Base-by-base conservation (phyloP, 306 rosid species). In the Sindora glabra region DNA sequence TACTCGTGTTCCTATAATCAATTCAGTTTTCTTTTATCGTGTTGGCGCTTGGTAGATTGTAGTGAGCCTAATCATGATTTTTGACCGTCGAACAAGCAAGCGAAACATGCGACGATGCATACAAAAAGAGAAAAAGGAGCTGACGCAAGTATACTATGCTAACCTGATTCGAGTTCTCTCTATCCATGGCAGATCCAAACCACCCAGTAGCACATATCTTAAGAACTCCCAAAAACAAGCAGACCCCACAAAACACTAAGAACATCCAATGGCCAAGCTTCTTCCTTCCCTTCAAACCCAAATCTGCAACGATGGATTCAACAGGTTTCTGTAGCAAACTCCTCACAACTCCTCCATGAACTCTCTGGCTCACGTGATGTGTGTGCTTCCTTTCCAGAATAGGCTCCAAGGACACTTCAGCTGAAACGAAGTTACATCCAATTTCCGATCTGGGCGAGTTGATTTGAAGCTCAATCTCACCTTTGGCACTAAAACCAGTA, bases 171-270 rank as follows among this genome's bases (percentile, higher is more conserved):
- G 76, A 76, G 68, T 74, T 73, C 19, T 85, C 77, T 74, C 60
- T 68, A 41, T 89, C 90, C 14, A 92, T 76, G 48, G 89, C 82
- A 65, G 90, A 92, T 92, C 99, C 96, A 73, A 92, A 80, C 99
- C 99, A 92, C 1, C 99, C 96, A 74, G 86, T 81, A 8, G 91
- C 85, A 59, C 95, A 89, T n/a, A 92, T 92, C 82, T 89, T 92
- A 24, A 92, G 39, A 34, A 89, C 77, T 36, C 94, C 99, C 24
- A 92, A 74, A 77, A 92, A 92, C 63, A 92, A 59, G 62, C 99
- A 92, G 47, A 82, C 27, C 17, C 90, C 94, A 70, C 99, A 92
- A 59, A 92, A 92, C 44, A 78, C 41, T 24, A 89, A 61, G 68
- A 92, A 86, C 96, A 92, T 88, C 88, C 78, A 92, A 67, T 89